Conservation (phyloP, 2,329 filamentous ascomycete species). For the Fusarium heterosporum region DNA sequence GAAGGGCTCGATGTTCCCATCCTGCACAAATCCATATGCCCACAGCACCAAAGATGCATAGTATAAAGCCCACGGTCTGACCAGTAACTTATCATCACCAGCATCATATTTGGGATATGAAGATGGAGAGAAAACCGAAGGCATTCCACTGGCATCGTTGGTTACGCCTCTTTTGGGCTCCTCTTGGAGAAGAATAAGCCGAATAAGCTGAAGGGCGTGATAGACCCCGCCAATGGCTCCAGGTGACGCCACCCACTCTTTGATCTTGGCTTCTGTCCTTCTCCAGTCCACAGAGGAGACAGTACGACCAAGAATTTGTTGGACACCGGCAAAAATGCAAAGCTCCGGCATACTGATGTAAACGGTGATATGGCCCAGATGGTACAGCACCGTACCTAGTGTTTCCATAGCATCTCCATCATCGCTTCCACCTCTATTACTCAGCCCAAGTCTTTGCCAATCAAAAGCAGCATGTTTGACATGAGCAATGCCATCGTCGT, state of each 20-base stretch:
- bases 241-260: slow-evolving; percentile 47
- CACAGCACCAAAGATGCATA: slow-evolving; percentile 46
- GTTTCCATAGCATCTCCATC: slow-evolving; percentile 47
- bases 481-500: slow-evolving; percentile 46
- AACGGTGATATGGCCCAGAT: slow-evolving; percentile 47
- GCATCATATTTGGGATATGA: slow-evolving; percentile 44
- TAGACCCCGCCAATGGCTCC: slow-evolving; percentile 47
- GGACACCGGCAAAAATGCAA: slow-evolving; percentile 46
- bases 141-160: slow-evolving; percentile 23
- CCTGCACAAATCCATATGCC: slow-evolving; percentile 47
- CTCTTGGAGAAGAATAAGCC: slow-evolving; percentile 44
- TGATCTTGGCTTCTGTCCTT: slow-evolving; percentile 47
- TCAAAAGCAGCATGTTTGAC: slow-evolving; percentile 47
- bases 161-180: slow-evolving; percentile 27
- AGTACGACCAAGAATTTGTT: slow-evolving; percentile 45
- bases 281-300: slow-evolving; percentile 47
- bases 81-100: slow-evolving; percentile 42
- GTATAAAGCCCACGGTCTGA: slow-evolving; percentile 45
- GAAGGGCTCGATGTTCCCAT: slow-evolving; percentile 45
- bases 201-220: slow-evolving; percentile 45
- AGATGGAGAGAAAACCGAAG: slow-evolving; percentile 33
- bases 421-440: slow-evolving; percentile 44
- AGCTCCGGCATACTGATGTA: slow-evolving; percentile 49
- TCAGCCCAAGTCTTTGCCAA: slow-evolving; percentile 45
- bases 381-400: slow-evolving; percentile 45